Percentiles rank a stretch among this genome's conserved stretches.
These are phyloP conservation scores for Rhodocollybia butyracea DNA, from an alignment of 768 basidiomycete genomes.

Conservation along the genomic window DNA sequence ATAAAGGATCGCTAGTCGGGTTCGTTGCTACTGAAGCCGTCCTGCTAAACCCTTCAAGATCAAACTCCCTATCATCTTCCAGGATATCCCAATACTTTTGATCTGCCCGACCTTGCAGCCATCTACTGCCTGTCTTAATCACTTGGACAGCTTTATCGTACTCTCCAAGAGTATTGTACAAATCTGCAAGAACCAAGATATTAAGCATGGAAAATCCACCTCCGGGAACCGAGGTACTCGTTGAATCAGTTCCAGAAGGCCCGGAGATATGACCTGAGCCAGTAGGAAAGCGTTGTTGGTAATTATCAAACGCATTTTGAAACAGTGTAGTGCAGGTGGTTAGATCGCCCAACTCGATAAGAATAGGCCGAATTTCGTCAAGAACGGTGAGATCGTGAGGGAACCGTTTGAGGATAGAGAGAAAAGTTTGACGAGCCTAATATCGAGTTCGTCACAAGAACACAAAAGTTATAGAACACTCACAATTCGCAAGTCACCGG, in stretches of 20 bases:
- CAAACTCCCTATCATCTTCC: constrained; percentile 89
- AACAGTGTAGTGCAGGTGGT: constrained; percentile 62
- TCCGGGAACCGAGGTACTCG: constrained; percentile 30
- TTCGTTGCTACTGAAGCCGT: constrained; percentile 9
- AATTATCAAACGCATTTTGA: constrained; percentile 70
- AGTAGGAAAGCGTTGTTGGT: constrained; percentile 47
- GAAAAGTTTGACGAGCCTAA: constrained; percentile 62
- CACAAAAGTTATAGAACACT: too few species aligned
- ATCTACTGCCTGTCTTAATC: constrained; percentile 75
- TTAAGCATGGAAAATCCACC: constrained; percentile 63
- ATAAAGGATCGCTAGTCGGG: constrained; percentile 11
- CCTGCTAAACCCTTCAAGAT: constrained; percentile 24
- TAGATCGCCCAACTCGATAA: constrained; percentile 72
- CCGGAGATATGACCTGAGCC: constrained; percentile 30
- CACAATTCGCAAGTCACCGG: constrained; percentile 68
- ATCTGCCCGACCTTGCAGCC: constrained; percentile 82
- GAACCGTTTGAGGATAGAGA: constrained; percentile 67
- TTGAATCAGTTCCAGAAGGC: constrained; percentile 9
- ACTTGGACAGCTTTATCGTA: constrained; percentile 64
- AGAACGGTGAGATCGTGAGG: constrained; percentile 82
- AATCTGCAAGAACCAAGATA: constrained; percentile 81
- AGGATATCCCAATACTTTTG: constrained; percentile 79
- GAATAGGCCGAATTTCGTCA: constrained; percentile 70
- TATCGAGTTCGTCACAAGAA: too few species aligned
- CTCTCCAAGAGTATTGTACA: constrained; percentile 70